Conservation (phyloP, 73 alveolate species). For the Blepharisma stoltei region DNA sequence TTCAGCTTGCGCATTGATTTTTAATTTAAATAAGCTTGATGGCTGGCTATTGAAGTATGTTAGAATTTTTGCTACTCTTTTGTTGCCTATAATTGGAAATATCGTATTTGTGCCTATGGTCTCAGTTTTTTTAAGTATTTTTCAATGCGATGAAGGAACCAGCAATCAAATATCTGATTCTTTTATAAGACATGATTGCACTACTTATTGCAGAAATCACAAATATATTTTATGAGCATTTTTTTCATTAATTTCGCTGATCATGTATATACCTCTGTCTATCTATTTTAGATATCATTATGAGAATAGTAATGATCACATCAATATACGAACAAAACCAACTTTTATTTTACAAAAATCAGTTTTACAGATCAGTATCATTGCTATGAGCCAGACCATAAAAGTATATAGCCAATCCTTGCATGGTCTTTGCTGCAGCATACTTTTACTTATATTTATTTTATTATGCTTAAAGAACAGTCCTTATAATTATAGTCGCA, state of each 20-base stretch:
- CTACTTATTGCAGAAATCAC: background rate
- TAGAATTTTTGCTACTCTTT: no score
- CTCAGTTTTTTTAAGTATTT: background rate
- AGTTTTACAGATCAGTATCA: no score
- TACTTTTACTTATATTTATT: no score
- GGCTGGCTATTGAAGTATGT: no score
- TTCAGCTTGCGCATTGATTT: no score
- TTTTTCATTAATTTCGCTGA: background rate
- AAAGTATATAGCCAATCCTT: no score
- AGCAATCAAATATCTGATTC: background rate
- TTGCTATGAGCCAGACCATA: no score
- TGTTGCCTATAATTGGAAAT: background rate
- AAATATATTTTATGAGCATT: background rate
- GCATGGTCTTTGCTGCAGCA: no score
- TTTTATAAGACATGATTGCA: background rate
- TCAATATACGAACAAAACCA: background rate
- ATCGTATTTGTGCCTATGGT: background rate
- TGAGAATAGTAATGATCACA: background rate
- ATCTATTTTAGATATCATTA: background rate
- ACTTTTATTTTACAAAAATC: no score
- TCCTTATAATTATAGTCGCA: no score
- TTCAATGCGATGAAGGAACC: background rate
- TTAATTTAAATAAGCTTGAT: no score
- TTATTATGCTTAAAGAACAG: no score
- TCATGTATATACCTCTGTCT: background rate